phyloP scores from a whole-genome alignment of 164 flowering plant genomes.

The Sextonia rubra region DNA sequence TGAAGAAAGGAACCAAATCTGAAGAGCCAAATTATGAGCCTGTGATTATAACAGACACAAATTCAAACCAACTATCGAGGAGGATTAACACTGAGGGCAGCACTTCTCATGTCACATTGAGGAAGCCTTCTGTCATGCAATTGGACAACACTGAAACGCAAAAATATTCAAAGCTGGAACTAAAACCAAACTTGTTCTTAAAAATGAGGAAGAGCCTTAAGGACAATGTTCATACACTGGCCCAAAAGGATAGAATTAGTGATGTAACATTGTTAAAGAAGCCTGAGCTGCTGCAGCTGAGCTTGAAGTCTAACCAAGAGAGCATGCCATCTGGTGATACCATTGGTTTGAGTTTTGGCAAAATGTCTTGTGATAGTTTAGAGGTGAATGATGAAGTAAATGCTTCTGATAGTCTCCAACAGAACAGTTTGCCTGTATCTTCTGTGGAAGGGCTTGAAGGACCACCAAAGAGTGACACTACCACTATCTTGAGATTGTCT shows the following conservation, averaged over 20 bases:
- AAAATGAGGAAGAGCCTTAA: conserved; percentile 25
- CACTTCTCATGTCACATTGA: conserved; percentile 58
- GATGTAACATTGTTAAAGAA: conserved; percentile 35
- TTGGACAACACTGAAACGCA: conserved; percentile 32
- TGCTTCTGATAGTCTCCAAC: conserved; percentile 4
- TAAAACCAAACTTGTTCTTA: conserved; percentile 37
- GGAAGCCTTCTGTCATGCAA: conserved; percentile 49
- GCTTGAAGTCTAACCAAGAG: conserved; percentile 2
- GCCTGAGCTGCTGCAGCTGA: conserved; percentile 12
- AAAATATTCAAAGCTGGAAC: conserved; percentile 23
- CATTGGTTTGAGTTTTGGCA: conserved; percentile 2
- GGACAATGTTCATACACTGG: conserved; percentile 20
- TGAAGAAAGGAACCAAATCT: conserved; percentile 52
- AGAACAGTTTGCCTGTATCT: conserved; percentile 3
- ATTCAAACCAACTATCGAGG: conserved; percentile 23
- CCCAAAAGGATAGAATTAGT: conserved; percentile 13
- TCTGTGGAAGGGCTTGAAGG: conserved; percentile 4
- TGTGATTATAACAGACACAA: conserved; percentile 16
- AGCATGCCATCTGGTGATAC: conserved; percentile 11
- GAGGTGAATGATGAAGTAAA: conserved; percentile 6
- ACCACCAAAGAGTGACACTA: conserved; percentile 15
- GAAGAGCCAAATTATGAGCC: conserved; percentile 23
- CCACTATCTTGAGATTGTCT: conserved; percentile 8
- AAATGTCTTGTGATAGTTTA: not conserved
- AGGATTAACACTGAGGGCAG: conserved; percentile 19